A percentile compares a stretch with the other conserved stretches of the same genome.
Evolutionary conservation across 2,329 filamentous ascomycete genomes (phyloP).

Genomic region (Amauroascus verrucosus): DNA sequence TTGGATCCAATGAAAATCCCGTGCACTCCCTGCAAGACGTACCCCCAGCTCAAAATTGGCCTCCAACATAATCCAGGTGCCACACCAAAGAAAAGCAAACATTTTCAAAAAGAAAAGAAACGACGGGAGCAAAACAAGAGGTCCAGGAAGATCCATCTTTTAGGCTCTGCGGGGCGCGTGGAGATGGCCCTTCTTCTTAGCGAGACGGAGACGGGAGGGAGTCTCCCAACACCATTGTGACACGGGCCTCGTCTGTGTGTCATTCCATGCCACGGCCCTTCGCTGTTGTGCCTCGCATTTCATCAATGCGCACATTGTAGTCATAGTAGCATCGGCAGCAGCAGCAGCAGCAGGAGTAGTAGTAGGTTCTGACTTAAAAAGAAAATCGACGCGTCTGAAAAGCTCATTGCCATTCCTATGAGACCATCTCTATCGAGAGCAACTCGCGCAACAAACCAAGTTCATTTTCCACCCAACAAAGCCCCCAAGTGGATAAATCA

Average conservation of each 20-base stretch:
- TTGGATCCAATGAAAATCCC: neutral
- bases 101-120: neutral
- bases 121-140: neutral
- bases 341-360: too few species aligned
- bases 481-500: neutral
- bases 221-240: neutral
- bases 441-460: neutral
- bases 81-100: neutral
- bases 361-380: too few species aligned
- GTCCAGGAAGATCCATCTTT: neutral
- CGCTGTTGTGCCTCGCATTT: too few species aligned
- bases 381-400: too few species aligned
- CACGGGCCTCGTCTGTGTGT: constrained; percentile 6
- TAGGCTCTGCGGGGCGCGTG: neutral
- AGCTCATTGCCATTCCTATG: neutral
- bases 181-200: neutral
- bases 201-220: neutral
- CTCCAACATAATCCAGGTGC: neutral
- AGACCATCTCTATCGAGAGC: too few species aligned
- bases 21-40: neutral
- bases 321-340: too few species aligned
- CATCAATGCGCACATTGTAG: too few species aligned
- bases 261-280: neutral
- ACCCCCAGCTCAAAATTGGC: neutral
- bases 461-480: neutral